A percentile compares a stretch with the other conserved stretches of the same genome.
Evolutionary conservation across 2,329 filamentous ascomycete genomes (phyloP).

Genomic region (Botrytis paeoniae): DNA sequence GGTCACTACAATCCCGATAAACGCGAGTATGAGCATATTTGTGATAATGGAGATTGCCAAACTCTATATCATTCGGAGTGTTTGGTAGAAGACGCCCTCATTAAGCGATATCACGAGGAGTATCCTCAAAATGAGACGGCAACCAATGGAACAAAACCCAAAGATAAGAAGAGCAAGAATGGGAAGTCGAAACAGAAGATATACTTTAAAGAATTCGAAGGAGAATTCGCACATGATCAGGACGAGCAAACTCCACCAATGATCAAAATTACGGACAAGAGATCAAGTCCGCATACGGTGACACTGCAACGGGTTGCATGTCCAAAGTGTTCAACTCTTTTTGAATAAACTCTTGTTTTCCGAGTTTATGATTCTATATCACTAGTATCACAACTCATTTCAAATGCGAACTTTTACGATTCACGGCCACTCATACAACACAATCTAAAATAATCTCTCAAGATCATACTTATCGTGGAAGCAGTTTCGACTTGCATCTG

Average conservation of each 20-base stretch:
- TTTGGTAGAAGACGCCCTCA: conserved; percentile 37
- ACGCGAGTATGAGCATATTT: conserved; percentile 37
- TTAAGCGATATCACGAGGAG: conserved; percentile 30
- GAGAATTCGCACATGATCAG: conserved; percentile 22
- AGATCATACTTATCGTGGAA: not conserved
- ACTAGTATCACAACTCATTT: not conserved
- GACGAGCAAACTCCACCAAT: conserved; percentile 21
- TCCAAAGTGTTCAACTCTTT: conserved; percentile 30
- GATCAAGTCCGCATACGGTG: conserved; percentile 20
- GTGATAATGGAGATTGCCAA: conserved; percentile 37
- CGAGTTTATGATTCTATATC: not conserved
- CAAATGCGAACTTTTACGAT: not conserved
- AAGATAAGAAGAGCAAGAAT: conserved; percentile 15
- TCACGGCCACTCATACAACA: not conserved
- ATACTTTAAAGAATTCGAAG: conserved; percentile 31
- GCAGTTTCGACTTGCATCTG: not conserved
- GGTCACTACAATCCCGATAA: conserved; percentile 39
- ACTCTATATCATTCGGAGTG: conserved; percentile 41
- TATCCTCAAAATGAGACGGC: conserved; percentile 21
- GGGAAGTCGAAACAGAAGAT: conserved; percentile 21
- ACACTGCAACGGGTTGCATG: conserved; percentile 30
- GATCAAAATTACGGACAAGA: conserved; percentile 30
- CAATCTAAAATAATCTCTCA: not conserved
- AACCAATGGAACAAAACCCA: conserved; percentile 24
- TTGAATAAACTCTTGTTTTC: conserved; percentile 24